Conservation (phyloP, 805 yeast genomes). For the Candida sakaeoensis region DNA sequence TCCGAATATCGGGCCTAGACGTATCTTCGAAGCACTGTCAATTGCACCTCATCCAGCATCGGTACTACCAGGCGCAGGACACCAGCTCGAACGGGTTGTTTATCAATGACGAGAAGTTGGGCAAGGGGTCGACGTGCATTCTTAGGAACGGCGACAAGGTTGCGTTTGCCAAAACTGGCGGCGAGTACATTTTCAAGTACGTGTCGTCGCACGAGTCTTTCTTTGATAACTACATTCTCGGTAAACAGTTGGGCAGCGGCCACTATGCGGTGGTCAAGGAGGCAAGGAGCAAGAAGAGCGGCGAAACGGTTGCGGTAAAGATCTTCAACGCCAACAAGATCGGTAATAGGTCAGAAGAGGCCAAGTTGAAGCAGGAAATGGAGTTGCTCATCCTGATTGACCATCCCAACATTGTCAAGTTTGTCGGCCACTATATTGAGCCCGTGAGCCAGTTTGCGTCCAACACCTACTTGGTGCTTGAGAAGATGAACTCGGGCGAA, state of each 20-base stretch:
- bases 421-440: conserved; percentile 55
- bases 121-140: conserved; percentile 45
- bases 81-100: conserved; percentile 63
- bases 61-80: conserved; percentile 49
- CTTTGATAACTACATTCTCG: conserved; percentile 54
- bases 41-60: conserved; percentile 32
- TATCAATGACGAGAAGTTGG: conserved; percentile 53
- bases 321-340: conserved; percentile 58
- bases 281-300: conserved; percentile 54
- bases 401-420: conserved; percentile 68
- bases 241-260: conserved; percentile 66
- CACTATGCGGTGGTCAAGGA: conserved; percentile 82
- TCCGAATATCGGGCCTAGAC: conserved; percentile 51
- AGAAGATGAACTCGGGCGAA: conserved; percentile 73
- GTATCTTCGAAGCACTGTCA: conserved; percentile 66
- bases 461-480: conserved; percentile 62
- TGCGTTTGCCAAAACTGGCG: conserved; percentile 51
- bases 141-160: conserved; percentile 63
- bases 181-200: conserved; percentile 49
- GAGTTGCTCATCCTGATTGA: conserved; percentile 59
- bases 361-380: conserved; percentile 59
- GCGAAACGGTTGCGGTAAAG: conserved; percentile 67
- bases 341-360: conserved; percentile 29
- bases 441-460: conserved; percentile 48
- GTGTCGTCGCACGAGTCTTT: conserved; percentile 36